Conservation (phyloP, 176 grass and related monocot species). For the Zoysia pacifica region DNA sequence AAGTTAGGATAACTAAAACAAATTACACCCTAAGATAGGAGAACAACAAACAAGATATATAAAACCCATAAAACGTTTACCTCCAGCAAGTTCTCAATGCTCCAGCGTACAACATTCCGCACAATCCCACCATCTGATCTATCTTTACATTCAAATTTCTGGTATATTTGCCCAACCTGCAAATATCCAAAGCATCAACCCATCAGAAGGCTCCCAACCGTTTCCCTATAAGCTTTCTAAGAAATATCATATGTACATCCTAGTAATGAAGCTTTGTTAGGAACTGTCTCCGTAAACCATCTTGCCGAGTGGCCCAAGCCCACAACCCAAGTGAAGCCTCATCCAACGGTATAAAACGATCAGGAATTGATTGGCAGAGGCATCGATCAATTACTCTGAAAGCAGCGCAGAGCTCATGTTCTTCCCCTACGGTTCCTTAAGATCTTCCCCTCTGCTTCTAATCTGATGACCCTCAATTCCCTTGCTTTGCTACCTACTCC, state of each 20-base stretch:
- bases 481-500: no score
- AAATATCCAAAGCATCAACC: slow-evolving; percentile 26
- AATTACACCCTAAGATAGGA: not conserved
- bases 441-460: no score
- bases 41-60: not conserved
- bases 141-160: slow-evolving; percentile 95
- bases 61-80: slow-evolving; percentile 38
- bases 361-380: no score
- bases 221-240: slow-evolving; percentile 6
- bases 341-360: no score
- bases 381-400: no score
- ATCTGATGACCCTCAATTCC: no score
- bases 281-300: no score
- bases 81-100: slow-evolving; percentile 79
- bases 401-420: no score
- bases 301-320: no score
- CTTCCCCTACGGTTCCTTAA: no score
- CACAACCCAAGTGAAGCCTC: no score
- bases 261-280: not conserved
- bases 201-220: slow-evolving; percentile 14
- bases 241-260: not conserved
- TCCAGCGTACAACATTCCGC: slow-evolving; percentile 93
- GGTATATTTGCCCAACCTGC: slow-evolving; percentile 90
- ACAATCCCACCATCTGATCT: slow-evolving; percentile 60
- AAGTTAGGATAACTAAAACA: slow-evolving; percentile 4